phyloP scores from a whole-genome alignment of 768 basidiomycete genomes.

The Lyophyllum shimeji region DNA sequence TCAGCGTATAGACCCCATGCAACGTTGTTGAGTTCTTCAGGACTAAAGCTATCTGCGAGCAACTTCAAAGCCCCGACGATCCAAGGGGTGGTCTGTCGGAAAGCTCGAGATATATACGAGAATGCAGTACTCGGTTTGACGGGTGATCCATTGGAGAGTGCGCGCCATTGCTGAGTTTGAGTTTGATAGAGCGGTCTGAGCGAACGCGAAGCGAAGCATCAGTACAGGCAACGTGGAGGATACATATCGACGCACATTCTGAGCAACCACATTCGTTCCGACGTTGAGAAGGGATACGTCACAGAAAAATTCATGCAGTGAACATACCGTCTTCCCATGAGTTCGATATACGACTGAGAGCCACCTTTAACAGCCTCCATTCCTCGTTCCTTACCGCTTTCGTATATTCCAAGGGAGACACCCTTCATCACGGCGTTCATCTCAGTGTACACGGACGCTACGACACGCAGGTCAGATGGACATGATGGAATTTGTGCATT shows the following conservation, averaged over 20 bases:
- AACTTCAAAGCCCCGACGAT: slow-evolving; percentile 77
- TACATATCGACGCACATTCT: slow-evolving; percentile 13
- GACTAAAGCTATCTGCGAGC: slow-evolving; percentile 58
- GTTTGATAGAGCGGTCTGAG: slow-evolving; percentile 78
- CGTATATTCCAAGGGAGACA: slow-evolving; percentile 76
- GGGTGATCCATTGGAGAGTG: slow-evolving; percentile 69
- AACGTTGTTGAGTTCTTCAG: slow-evolving; percentile 56
- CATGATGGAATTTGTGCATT: not conserved
- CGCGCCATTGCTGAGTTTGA: slow-evolving; percentile 74
- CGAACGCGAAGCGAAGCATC: not conserved
- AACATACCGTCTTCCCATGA: slow-evolving; percentile 73
- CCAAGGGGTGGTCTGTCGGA: slow-evolving; percentile 77
- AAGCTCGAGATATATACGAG: slow-evolving; percentile 76
- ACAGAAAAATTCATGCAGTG: not conserved
- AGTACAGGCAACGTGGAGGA: not conserved
- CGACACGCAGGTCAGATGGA: not conserved
- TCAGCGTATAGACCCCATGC: slow-evolving; percentile 84
- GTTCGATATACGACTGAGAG: slow-evolving; percentile 80
- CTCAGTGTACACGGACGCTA: slow-evolving; percentile 92
- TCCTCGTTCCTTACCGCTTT: slow-evolving; percentile 50
- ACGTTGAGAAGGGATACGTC: not conserved
- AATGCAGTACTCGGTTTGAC: slow-evolving; percentile 75
- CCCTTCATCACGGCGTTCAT: slow-evolving; percentile 89
- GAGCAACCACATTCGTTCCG: slow-evolving; percentile 38
- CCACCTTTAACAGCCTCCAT: slow-evolving; percentile 55